A percentile compares a stretch with the other conserved stretches of the same genome.
These are phyloP conservation scores for Hypomyces rosellus DNA, from an alignment of 2,329 filamentous ascomycete genomes.

Conservation along the genomic window DNA sequence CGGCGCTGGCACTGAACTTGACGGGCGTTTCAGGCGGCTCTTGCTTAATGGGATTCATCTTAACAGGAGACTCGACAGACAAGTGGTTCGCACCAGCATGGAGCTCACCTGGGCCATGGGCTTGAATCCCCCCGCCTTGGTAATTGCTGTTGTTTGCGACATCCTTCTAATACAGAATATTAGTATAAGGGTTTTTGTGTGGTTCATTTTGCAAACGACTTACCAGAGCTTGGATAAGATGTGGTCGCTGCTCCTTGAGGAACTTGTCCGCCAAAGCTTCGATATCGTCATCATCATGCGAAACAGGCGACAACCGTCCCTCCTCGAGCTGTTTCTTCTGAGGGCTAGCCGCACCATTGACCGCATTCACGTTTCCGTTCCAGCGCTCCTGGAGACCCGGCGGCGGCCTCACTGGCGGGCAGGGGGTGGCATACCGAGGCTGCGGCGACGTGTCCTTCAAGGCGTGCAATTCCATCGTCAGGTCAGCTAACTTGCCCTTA, in stretches of 20 bases:
- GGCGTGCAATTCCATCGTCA: conserved; percentile 4
- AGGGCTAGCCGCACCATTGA: not conserved
- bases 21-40: no score
- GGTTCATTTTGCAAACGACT: not conserved
- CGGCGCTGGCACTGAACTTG: no score
- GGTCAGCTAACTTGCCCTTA: conserved; percentile 12
- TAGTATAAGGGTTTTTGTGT: no score
- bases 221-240: not conserved
- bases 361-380: not conserved
- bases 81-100: no score
- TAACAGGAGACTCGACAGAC: no score
- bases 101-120: no score
- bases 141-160: no score
- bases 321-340: not conserved
- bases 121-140: no score
- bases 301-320: no score
- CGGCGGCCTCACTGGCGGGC: not conserved
- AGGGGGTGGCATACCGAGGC: not conserved
- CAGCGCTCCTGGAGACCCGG: not conserved
- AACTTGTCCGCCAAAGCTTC: not conserved
- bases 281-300: not conserved
- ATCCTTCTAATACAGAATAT: no score
- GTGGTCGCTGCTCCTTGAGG: not conserved
- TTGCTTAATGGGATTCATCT: no score
- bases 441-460: not conserved